These are phyloP conservation scores for Diddensiella caesifluorescens DNA, from an alignment of 805 yeast species.

Conservation along the genomic window DNA sequence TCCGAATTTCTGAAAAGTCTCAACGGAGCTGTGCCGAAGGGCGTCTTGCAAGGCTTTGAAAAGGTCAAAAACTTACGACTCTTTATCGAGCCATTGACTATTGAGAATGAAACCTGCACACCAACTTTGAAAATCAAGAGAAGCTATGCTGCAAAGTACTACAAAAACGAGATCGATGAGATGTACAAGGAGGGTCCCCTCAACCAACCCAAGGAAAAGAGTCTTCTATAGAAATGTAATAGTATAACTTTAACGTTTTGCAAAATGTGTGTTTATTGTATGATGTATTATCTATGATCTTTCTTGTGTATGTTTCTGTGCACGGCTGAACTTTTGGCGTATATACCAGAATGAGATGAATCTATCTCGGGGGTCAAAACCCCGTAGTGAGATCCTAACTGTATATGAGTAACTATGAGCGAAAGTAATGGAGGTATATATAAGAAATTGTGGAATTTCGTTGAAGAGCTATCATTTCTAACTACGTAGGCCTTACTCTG, in stretches of 20 bases:
- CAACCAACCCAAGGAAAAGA: neutral
- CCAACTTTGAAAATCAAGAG: constrained; percentile 62
- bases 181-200: constrained; percentile 47
- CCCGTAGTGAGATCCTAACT: too few species aligned
- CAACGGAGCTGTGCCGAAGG: constrained; percentile 34
- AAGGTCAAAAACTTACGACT: constrained; percentile 50
- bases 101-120: constrained; percentile 59
- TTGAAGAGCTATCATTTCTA: neutral
- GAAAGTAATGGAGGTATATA: too few species aligned
- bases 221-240: neutral
- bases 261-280: too few species aligned
- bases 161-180: constrained; percentile 35
- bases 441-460: too few species aligned
- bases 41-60: constrained; percentile 57
- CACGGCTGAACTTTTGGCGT: too few species aligned
- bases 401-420: too few species aligned
- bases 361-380: too few species aligned
- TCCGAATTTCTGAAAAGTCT: constrained; percentile 35
- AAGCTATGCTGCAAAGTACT: constrained; percentile 42
- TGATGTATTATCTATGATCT: too few species aligned
- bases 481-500: constrained; percentile 21
- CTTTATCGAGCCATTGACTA: constrained; percentile 53
- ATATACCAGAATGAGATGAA: too few species aligned
- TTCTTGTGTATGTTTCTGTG: too few species aligned
- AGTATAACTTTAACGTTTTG: too few species aligned